Base-by-base conservation (phyloP, 1,139 yeast genomes). In the Candida neerlandica region DNA sequence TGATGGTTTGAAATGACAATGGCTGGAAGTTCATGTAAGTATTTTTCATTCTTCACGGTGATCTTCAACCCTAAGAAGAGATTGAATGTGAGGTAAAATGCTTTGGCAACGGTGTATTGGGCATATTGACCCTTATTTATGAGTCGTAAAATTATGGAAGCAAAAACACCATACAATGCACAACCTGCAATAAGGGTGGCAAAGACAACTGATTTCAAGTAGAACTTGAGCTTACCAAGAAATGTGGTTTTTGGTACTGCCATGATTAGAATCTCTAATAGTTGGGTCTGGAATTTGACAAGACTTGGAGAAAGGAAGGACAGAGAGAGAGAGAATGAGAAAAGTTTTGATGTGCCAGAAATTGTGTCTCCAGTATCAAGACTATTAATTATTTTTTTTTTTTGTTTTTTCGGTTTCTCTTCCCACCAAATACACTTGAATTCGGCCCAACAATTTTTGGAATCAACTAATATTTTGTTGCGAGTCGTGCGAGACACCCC, bases 1-100 rank as follows among this genome's bases (percentile, higher is more conserved):
- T 95, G 99, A 71, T 95, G 99, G 70, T 95, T 95, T 14, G 96
- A 83, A 6, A 95, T 75, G 53, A 89, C 78, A 52, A 95, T 83
- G 5, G 95, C 96, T 1, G 99, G 98, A 45, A 86, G 71, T 29
- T 76, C 67, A 49, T 84, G 81, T 55, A 76, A 69, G 51, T 66
- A 63, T 38, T 75, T 61, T 50, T 66, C 79, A 61, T 89, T 85
- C 54, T 82, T 83, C 51, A 95, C 71, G 45, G 77, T 81, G 51
- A 94, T 82, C 55, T 78, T 83, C 54, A 91, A 74, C 0, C 96
- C 94, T 65, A 92, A 69, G 2, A 85, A 48, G 2, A 71, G 64
- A 34, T 89, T 80, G 66, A 87, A 78, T 3, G 82, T 62, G 57
- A 71, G 66, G 65, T 88, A 87, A 63, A 89, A 92, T 39, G 85